phyloP scores from a whole-genome alignment of 176 grass and related monocot genomes.

The Avena sativa region DNA sequence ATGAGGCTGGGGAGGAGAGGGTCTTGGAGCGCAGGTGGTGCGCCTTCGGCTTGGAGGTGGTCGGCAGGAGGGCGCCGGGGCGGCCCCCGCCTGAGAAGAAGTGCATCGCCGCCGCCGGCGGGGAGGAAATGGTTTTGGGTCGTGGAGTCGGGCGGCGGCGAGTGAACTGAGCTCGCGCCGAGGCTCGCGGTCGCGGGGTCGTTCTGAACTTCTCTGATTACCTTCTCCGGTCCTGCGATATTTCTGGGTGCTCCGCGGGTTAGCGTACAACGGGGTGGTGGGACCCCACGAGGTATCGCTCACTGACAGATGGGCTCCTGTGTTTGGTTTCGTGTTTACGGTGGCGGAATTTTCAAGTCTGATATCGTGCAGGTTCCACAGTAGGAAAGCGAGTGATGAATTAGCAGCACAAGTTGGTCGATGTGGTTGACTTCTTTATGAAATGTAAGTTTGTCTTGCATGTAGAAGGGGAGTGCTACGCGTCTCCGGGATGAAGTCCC shows the following conservation, averaged over 20 bases:
- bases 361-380: neutral
- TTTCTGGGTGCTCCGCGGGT: neutral
- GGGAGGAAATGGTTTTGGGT: neutral
- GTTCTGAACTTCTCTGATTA: neutral
- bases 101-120: constrained; percentile 48
- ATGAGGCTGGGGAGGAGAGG: constrained; percentile 54
- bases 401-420: too few species aligned
- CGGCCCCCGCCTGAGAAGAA: constrained; percentile 54
- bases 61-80: constrained; percentile 55
- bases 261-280: neutral
- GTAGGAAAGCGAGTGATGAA: too few species aligned
- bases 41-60: constrained; percentile 54
- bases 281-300: neutral
- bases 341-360: constrained; percentile 8
- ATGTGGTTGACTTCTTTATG: too few species aligned
- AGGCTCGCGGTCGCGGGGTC: constrained; percentile 6
- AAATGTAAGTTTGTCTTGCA: too few species aligned
- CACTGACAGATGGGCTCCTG: neutral
- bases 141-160: neutral
- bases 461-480: too few species aligned
- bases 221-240: constrained; percentile 1
- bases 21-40: constrained; percentile 64
- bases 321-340: neutral
- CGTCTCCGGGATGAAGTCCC: too few species aligned
- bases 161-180: constrained; percentile 20